A percentile compares a stretch with the other conserved stretches of the same genome.
Conservation (phyloP, 2,329 filamentous ascomycete species). For the Pseudocercospora pini-densiflorae region DNA sequence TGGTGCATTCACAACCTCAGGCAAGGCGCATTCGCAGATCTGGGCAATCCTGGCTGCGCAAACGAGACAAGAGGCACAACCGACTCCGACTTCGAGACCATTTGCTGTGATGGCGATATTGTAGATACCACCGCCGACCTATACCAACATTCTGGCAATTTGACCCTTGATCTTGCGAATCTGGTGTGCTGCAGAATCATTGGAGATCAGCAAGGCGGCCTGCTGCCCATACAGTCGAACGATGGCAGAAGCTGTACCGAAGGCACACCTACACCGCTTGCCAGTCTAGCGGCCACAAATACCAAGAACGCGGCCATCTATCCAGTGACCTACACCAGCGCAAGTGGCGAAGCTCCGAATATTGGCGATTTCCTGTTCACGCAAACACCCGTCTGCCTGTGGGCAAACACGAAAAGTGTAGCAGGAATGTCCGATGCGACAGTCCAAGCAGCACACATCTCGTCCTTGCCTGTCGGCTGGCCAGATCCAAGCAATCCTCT, state of each 20-base stretch:
- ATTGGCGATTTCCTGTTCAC: constrained; percentile 22
- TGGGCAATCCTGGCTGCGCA: constrained; percentile 12
- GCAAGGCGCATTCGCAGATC: not conserved
- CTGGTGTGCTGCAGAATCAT: constrained; percentile 23
- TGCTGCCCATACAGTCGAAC: constrained; percentile 12
- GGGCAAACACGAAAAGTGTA: constrained; percentile 24
- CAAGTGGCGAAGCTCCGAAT: constrained; percentile 6
- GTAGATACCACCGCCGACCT: constrained; percentile 19
- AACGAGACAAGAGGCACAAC: constrained; percentile 18
- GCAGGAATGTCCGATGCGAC: constrained; percentile 26
- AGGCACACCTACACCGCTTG: constrained; percentile 25
- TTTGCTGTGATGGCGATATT: constrained; percentile 26
- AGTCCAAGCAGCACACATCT: constrained; percentile 24
- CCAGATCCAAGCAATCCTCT: not conserved
- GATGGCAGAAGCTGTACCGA: constrained; percentile 14
- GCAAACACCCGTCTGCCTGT: constrained; percentile 27
- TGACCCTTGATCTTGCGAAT: constrained; percentile 19
- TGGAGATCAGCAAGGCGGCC: constrained; percentile 17
- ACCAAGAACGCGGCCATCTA: constrained; percentile 26
- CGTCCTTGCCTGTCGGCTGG: constrained; percentile 1
- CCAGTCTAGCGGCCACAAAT: constrained; percentile 30
- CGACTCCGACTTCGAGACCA: constrained; percentile 20
- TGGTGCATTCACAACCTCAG: constrained; percentile 20
- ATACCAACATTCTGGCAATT: constrained; percentile 7
- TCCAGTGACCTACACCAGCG: constrained; percentile 24